A percentile compares a stretch with the other conserved stretches of the same genome.
Evolutionary conservation across 257 asterid species (phyloP).

Genomic region (Galeopsis tetrahit): DNA sequence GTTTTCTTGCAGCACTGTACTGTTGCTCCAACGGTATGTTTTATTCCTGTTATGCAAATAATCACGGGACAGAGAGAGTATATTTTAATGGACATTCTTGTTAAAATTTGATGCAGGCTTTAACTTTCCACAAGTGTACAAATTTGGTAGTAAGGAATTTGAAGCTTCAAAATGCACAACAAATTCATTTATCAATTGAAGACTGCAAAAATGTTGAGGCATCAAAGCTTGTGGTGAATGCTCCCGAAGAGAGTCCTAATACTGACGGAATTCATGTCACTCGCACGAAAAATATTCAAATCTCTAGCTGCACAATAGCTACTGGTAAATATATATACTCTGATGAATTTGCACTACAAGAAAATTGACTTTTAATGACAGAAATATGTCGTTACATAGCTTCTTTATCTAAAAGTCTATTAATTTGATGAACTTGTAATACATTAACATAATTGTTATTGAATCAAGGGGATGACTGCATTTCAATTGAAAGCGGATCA

Average conservation of each 20-base stretch:
- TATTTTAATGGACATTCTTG: not conserved
- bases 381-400: too few relatives aligned
- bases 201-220: slow-evolving; percentile 56
- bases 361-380: too few relatives aligned
- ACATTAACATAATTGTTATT: not conserved
- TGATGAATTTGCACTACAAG: too few relatives aligned
- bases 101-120: slow-evolving; percentile 52
- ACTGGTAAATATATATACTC: slow-evolving; percentile 52
- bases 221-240: slow-evolving; percentile 51
- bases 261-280: slow-evolving; percentile 89
- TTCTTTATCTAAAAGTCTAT: too few relatives aligned
- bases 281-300: slow-evolving; percentile 51
- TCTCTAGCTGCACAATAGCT: slow-evolving; percentile 54
- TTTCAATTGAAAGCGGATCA: slow-evolving; percentile 77
- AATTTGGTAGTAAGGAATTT: slow-evolving; percentile 55
- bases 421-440: too few relatives aligned
- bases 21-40: slow-evolving; percentile 78
- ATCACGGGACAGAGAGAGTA: too few relatives aligned
- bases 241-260: slow-evolving; percentile 77
- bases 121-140: slow-evolving; percentile 68
- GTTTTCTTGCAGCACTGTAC: slow-evolving; percentile 53
- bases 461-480: slow-evolving; percentile 82
- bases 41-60: too few relatives aligned
- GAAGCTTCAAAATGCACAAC: slow-evolving; percentile 66
- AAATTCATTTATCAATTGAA: slow-evolving; percentile 67